Conservation (phyloP, 805 yeast species). For the Maudiozyma bulderi region DNA sequence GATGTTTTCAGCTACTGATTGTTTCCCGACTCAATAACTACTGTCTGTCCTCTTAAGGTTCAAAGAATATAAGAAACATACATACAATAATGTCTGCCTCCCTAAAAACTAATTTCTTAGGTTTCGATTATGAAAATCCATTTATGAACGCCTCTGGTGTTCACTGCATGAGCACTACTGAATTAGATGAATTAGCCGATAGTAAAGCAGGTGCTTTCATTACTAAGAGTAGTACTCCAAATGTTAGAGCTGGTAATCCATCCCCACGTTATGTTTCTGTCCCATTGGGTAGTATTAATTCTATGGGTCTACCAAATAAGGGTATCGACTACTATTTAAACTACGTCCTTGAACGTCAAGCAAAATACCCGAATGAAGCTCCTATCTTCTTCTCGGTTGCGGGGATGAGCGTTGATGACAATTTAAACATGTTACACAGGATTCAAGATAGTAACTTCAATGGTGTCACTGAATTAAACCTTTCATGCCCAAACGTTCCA, state of each 20-base stretch:
- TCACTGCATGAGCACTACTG: conserved; percentile 23
- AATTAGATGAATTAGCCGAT: conserved; percentile 18
- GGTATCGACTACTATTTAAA: conserved; percentile 25
- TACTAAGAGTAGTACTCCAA: conserved; percentile 24
- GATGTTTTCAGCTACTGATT: too few species aligned
- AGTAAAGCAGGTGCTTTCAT: conserved; percentile 24
- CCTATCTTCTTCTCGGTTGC: conserved; percentile 24
- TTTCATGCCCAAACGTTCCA: conserved; percentile 29
- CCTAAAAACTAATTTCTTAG: conserved; percentile 15
- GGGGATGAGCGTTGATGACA: conserved; percentile 26
- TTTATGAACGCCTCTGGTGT: conserved; percentile 29
- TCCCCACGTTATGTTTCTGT: conserved; percentile 26
- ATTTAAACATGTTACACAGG: conserved; percentile 14
- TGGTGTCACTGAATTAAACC: conserved; percentile 23
- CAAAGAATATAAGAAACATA: neutral
- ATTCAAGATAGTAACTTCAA: conserved; percentile 21
- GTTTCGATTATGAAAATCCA: conserved; percentile 18
- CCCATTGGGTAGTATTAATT: conserved; percentile 26
- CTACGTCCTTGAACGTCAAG: conserved; percentile 18
- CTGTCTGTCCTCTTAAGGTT: neutral
- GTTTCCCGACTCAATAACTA: too few species aligned
- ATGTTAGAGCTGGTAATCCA: conserved; percentile 24
- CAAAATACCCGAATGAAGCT: conserved; percentile 7
- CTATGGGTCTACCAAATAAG: conserved; percentile 27
- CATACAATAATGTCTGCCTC: conserved; percentile 2